phyloP scores from a whole-genome alignment of 2,329 filamentous ascomycete genomes.

The Cephalotrichum gorgonifer region DNA sequence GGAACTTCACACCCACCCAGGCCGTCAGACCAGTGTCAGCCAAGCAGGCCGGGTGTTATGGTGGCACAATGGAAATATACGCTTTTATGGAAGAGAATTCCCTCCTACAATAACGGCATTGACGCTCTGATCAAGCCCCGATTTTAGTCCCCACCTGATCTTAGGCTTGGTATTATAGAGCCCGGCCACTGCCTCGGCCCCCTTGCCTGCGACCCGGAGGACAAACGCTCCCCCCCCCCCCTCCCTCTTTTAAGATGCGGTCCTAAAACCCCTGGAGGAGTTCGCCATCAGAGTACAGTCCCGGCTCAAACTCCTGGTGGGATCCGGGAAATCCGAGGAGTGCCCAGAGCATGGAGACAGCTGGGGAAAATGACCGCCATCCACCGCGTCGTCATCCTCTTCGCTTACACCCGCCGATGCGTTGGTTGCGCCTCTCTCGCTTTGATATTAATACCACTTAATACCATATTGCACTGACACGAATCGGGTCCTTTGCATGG shows the following conservation, averaged over 20 bases:
- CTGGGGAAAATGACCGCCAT: neutral
- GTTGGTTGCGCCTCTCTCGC: neutral
- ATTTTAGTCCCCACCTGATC: neutral
- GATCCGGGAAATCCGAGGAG: too few species aligned
- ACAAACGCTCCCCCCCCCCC: too few species aligned
- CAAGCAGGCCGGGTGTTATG: neutral
- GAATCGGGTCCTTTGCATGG: neutral
- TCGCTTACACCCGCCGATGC: neutral
- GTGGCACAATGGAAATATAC: neutral
- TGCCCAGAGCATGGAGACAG: too few species aligned
- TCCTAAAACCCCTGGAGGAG: too few species aligned
- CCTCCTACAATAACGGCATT: neutral
- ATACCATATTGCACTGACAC: conserved; percentile 3
- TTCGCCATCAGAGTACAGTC: too few species aligned
- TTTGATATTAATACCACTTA: conserved; percentile 1
- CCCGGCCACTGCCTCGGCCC: neutral
- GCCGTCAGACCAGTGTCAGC: neutral
- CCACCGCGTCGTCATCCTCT: neutral
- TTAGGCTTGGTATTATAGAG: neutral
- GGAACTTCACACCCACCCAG: neutral
- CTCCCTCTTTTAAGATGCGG: too few species aligned
- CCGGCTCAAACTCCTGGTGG: too few species aligned
- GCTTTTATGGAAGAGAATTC: neutral
- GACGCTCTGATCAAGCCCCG: too few species aligned
- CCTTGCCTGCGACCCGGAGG: neutral